Base-by-base conservation (phyloP, 768 basidiomycete genomes). In the Lentinus tigrinus region DNA sequence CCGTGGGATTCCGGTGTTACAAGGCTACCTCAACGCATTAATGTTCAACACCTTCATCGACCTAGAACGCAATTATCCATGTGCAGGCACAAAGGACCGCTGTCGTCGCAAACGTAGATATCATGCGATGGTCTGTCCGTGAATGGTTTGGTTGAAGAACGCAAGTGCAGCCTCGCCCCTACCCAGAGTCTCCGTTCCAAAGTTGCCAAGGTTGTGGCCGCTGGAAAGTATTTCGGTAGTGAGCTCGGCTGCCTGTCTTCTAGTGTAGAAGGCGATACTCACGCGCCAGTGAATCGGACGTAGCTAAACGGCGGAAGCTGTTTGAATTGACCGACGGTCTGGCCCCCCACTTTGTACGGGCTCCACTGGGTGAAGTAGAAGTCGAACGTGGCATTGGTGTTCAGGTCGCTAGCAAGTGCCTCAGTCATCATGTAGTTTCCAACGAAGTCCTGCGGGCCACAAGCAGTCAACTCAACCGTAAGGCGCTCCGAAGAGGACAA, bases 251-350 rank as follows among this genome's bases (percentile, higher is more conserved):
- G 10, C 19, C 3, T 11, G 19, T 16, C 9, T 16, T 42, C 8
- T 23, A 28, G 42, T 43, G 6, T n/a, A 5, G 17, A 6, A 21
- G 26, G 9, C 9, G n/a, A 21, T 16, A 66, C 65, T 61, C 44
- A 66, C 64, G 67, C 65, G 34, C 65, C 65, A 54, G 69, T 78
- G 28, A 84, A 73, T 4, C 83, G 75, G 17, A 85, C 65, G 60
- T 84, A 85, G 13, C 81, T 81, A 64, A 78, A 76, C 11, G 73
- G 80, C 5, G 81, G 83, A 4, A 83, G 81, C 52, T 81, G 82
- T 71, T 85, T 84, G 72, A 73, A 83, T 31, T 78, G 69, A 2
- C 83, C 84, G 6, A 84, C 73, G 3, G 67, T 55, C 52, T 78
- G 73, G 0, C 84, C 84, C 2, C 73, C 65, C 11, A 85, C 83